Conservation (phyloP, 306 rosid species). For the Casuarina equisetifolia region DNA sequence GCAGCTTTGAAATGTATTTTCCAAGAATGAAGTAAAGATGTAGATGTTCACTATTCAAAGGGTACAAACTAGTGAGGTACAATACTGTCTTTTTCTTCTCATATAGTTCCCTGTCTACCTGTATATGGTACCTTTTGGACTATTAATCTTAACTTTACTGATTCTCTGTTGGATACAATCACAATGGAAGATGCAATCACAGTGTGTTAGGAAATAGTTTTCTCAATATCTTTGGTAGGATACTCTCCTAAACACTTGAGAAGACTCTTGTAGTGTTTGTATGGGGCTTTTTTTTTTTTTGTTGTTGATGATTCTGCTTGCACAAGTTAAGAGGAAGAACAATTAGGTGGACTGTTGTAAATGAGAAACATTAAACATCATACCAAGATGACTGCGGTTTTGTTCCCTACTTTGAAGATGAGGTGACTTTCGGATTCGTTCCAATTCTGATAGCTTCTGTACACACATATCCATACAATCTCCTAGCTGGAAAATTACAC, state of each 20-base stretch:
- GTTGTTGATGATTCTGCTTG: no score
- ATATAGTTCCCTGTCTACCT: not conserved
- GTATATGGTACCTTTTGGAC: not conserved
- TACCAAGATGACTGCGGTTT: not conserved
- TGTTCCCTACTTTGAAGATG: not conserved
- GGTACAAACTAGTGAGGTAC: slow-evolving; percentile 53
- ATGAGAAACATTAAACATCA: not conserved
- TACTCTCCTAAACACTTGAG: not conserved
- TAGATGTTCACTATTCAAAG: slow-evolving; percentile 24
- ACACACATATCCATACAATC: not conserved
- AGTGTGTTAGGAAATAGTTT: not conserved
- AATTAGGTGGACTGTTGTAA: no score
- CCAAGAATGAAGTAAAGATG: slow-evolving; percentile 41
- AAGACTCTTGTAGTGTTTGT: not conserved
- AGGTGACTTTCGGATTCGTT: not conserved
- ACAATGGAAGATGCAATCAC: no score
- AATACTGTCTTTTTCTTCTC: not conserved
- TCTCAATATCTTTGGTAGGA: not conserved
- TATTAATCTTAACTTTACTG: not conserved
- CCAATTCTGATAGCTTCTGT: not conserved
- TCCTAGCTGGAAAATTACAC: no score
- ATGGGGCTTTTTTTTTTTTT: no score
- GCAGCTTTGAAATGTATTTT: slow-evolving; percentile 36
- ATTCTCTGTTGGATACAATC: not conserved
- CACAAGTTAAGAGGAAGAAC: no score